phyloP scores from a whole-genome alignment of 1,284 basidiomycete genomes.

The Schizopora paradoxa region DNA sequence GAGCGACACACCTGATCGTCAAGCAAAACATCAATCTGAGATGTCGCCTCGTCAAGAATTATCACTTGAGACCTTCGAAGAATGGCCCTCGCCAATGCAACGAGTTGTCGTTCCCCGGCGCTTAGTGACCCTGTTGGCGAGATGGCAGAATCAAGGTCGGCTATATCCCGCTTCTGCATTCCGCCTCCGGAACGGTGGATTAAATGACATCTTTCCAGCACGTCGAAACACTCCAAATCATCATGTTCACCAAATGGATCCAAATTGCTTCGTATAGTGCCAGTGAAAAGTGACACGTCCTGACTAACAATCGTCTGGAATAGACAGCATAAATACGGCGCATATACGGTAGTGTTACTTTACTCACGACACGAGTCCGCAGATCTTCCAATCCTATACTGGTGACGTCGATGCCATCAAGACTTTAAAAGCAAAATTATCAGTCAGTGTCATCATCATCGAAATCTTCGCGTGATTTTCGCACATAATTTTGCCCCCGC shows the following conservation, averaged over 20 bases:
- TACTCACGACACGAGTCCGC: conserved; percentile 34
- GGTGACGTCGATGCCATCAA: conserved; percentile 81
- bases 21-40: conserved; percentile 69
- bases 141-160: conserved; percentile 58
- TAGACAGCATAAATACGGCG: conserved; percentile 3
- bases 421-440: conserved; percentile 36
- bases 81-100: conserved; percentile 71
- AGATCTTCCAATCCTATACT: conserved; percentile 81
- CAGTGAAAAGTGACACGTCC: conserved; percentile 82
- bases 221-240: conserved; percentile 59
- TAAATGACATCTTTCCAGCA: conserved; percentile 61
- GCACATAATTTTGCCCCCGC: conserved; percentile 63
- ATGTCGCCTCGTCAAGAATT: conserved; percentile 83
- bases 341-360: not conserved
- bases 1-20: conserved; percentile 50
- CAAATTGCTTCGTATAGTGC: conserved; percentile 75
- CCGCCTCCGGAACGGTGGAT: conserved; percentile 29
- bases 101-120: conserved; percentile 77
- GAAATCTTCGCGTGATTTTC: conserved; percentile 19
- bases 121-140: conserved; percentile 66
- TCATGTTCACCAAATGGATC: conserved; percentile 66
- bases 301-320: conserved; percentile 73
- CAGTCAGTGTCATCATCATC: conserved; percentile 1
- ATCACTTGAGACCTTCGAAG: conserved; percentile 73
- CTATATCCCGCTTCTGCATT: conserved; percentile 15